These are phyloP conservation scores for Multifurca ochricompacta DNA, from an alignment of 768 basidiomycete genomes.

Conservation along the genomic window DNA sequence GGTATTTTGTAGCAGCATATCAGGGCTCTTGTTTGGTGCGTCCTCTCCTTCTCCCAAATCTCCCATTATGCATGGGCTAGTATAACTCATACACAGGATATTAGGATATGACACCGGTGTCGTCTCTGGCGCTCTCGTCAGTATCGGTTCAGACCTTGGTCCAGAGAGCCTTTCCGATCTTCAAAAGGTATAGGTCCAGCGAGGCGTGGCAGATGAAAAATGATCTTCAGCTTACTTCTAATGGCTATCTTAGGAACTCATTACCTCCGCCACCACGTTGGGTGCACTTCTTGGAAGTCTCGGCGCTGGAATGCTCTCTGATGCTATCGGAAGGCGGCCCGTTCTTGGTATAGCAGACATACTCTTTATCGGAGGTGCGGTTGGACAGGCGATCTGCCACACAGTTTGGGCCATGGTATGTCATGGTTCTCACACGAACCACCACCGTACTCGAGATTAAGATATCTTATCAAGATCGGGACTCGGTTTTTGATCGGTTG, in stretches of 20 bases:
- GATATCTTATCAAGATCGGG: constrained; percentile 38
- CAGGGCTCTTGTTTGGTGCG: constrained; percentile 68
- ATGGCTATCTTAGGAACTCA: constrained; percentile 49
- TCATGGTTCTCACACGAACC: not conserved
- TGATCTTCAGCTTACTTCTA: not conserved
- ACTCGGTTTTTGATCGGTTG: constrained; percentile 69
- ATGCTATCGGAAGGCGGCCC: constrained; percentile 58
- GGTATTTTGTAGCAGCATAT: constrained; percentile 66
- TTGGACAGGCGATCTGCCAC: constrained; percentile 62
- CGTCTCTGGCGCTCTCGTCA: constrained; percentile 74
- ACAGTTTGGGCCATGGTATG: constrained; percentile 63
- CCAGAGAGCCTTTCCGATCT: constrained; percentile 45
- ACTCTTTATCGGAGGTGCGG: constrained; percentile 68
- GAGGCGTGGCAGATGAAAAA: not conserved
- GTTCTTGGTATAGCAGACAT: constrained; percentile 61
- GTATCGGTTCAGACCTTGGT: constrained; percentile 60
- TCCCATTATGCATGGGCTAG: not conserved
- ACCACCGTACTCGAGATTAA: not conserved
- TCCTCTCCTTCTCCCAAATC: not conserved
- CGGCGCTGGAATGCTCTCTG: constrained; percentile 58
- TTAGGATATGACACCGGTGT: constrained; percentile 73
- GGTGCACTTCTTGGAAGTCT: constrained; percentile 74
- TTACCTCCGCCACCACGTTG: constrained; percentile 71
- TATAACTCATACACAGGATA: not conserved
- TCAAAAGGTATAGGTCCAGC: constrained; percentile 50